Percentiles rank a stretch among this genome's conserved stretches.
phyloP scores from a whole-genome alignment of 257 asterid species.

The Penstemon davidsonii region DNA sequence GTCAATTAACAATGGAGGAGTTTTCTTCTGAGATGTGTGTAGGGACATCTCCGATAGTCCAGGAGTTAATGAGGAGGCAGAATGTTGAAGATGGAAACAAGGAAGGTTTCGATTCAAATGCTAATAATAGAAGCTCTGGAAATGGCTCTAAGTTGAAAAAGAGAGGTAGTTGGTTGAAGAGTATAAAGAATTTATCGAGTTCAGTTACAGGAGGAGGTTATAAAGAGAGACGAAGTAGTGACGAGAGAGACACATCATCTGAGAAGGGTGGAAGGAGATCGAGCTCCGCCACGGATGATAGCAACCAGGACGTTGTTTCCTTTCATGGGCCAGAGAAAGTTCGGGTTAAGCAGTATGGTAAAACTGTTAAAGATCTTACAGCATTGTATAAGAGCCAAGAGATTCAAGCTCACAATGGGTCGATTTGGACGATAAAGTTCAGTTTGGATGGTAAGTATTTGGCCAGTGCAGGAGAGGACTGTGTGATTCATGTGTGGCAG shows the following conservation, averaged over 20 bases:
- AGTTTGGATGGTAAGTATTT: constrained; percentile 97
- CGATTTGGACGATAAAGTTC: constrained; percentile 89
- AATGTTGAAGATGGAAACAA: constrained; percentile 72
- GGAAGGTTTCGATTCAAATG: constrained; percentile 51
- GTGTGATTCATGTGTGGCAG: constrained; percentile 94
- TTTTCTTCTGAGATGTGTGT: constrained; percentile 79
- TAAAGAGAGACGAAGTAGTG: constrained; percentile 86
- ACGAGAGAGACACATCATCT: constrained; percentile 92
- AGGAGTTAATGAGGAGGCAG: constrained; percentile 95
- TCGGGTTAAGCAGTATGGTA: constrained; percentile 85
- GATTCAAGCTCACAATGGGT: constrained; percentile 89
- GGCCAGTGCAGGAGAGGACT: constrained; percentile 99
- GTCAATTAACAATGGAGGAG: constrained; percentile 95
- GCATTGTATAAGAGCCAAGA: constrained; percentile 89
- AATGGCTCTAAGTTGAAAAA: constrained; percentile 62
- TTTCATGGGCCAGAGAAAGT: constrained; percentile 89
- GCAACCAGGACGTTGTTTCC: constrained; percentile 64
- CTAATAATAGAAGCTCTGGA: constrained; percentile 58
- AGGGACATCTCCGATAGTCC: constrained; percentile 96
- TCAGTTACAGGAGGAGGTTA: constrained; percentile 55
- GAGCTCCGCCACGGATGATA: constrained; percentile 97
- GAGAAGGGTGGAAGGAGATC: constrained; percentile 97
- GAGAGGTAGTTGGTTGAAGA: constrained; percentile 79
- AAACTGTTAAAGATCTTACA: constrained; percentile 80
- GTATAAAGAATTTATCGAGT: constrained; percentile 70